phyloP scores from a whole-genome alignment of 768 basidiomycete genomes.

The Atractiella rhizophila region DNA sequence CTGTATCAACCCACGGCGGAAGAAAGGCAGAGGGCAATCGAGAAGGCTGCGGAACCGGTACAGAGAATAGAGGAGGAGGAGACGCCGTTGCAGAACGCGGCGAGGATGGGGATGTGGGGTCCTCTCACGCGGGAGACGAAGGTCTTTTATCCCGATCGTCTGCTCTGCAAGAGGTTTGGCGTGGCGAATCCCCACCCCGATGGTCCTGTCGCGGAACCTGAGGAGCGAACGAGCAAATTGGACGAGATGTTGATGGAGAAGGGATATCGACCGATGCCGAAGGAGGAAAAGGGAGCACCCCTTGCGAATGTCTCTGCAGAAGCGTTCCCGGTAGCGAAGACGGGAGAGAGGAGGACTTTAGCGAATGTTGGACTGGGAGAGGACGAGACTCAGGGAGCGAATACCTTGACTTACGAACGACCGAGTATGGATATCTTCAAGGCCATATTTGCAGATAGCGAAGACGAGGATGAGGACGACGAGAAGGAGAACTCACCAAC shows the following conservation, averaged over 20 bases:
- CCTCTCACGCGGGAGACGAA: constrained; percentile 48
- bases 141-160: constrained; percentile 52
- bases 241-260: constrained; percentile 11
- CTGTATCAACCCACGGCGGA: constrained; percentile 2
- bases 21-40: constrained; percentile 1
- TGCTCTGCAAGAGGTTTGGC: constrained; percentile 81
- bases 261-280: constrained; percentile 12
- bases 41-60: not conserved
- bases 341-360: constrained; percentile 21
- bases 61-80: constrained; percentile 22
- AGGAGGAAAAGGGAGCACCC: constrained; percentile 11
- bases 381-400: constrained; percentile 64
- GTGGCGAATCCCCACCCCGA: constrained; percentile 61
- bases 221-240: constrained; percentile 4
- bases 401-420: constrained; percentile 63
- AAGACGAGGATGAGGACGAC: constrained; percentile 60
- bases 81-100: constrained; percentile 38
- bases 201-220: constrained; percentile 13
- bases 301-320: not conserved
- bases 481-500: constrained; percentile 22
- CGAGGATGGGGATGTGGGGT: constrained; percentile 70
- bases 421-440: constrained; percentile 87
- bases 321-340: constrained; percentile 6
- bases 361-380: constrained; percentile 73
- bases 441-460: constrained; percentile 88